Base-by-base conservation (phyloP, 192 early-diverging fungal genomes). In the Backusella mclennaniae region DNA sequence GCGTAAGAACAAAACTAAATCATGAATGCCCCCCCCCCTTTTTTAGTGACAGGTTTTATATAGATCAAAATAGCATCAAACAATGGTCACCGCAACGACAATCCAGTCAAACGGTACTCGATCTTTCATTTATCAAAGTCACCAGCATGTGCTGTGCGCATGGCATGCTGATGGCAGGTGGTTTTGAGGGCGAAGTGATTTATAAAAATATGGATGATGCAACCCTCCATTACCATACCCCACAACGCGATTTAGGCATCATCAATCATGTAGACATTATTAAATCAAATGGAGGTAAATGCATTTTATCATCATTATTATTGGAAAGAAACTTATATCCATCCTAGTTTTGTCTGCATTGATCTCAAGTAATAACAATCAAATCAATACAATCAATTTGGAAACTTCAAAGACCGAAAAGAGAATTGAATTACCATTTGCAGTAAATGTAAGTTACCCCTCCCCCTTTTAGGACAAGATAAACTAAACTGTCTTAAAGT, bases 181-280 rank as follows among this genome's bases (percentile, higher is more conserved):
- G 84, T 21, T 87, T 85, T 75, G 46, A 67, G 36, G 89, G 89
- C 9, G 87, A 87, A 59, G 86, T 74, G 73, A 69, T 74, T 12
- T 80, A 70, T 3, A 66, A 77, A 42, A 44, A 77, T 14, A 15
- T 86, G 8, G 77, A 84, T 73, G 71, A 71, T 38, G n/a, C 31
- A 0, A 39, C 35, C 14, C 19, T 26, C 23, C 9, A 29, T 63
- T 63, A 63, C 11, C 56, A 14, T 12, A 29, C 56, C 6, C 21
- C 5, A 52, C 66, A 67, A 15, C 80, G 87, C 63, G 66, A 29
- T 9, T 84, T 81, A 26, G 90, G 89, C 0, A 91, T 92, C 69
- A 90, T 87, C 35, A 92, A 92, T 77, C 90, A 92, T 73, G 81
- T 85, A 7, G 89, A 91, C 49, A 84, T 92, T 7, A 74, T 75